Evolutionary conservation across 108 stramenopile genomes (phyloP).

Genomic region (Chaetoceros tenuissimus): DNA sequence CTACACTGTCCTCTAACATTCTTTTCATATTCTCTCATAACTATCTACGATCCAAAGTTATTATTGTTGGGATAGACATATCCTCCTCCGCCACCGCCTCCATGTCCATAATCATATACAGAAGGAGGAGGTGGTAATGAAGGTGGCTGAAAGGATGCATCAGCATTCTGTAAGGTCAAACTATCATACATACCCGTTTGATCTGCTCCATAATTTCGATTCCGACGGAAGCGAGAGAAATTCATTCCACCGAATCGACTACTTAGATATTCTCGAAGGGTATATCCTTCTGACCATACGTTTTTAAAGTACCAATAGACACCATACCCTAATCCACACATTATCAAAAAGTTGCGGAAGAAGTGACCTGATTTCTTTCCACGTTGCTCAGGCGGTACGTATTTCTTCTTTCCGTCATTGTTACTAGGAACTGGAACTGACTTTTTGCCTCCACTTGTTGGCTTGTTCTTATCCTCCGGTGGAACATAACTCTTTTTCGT

Average conservation of each 20-base stretch:
- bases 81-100: too few relatives aligned
- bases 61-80: too few relatives aligned
- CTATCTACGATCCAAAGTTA: too few relatives aligned
- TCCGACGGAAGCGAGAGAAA: slow-evolving; percentile 6
- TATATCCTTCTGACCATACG: slow-evolving; percentile 45
- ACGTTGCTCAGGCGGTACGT: slow-evolving; percentile 18
- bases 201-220: slow-evolving; percentile 14
- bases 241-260: slow-evolving; percentile 33
- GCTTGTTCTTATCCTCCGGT: slow-evolving; percentile 21
- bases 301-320: slow-evolving; percentile 48
- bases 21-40: too few relatives aligned
- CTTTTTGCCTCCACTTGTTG: slow-evolving; percentile 13
- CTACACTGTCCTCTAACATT: too few relatives aligned
- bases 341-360: slow-evolving; percentile 38
- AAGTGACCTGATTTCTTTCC: slow-evolving; percentile 26
- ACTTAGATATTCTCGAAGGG: slow-evolving; percentile 58
- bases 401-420: slow-evolving; percentile 4
- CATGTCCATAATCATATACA: slow-evolving; percentile 7
- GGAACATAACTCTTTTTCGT: slow-evolving; percentile 27
- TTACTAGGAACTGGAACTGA: slow-evolving; percentile 24
- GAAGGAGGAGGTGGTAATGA: slow-evolving; percentile 69
- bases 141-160: slow-evolving; percentile 72
- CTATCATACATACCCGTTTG: slow-evolving; percentile 48
- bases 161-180: slow-evolving; percentile 35
- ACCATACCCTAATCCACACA: slow-evolving; percentile 32